Conservation (phyloP, 2,329 filamentous ascomycete species). For the Phaeophleospora eucalypticola region DNA sequence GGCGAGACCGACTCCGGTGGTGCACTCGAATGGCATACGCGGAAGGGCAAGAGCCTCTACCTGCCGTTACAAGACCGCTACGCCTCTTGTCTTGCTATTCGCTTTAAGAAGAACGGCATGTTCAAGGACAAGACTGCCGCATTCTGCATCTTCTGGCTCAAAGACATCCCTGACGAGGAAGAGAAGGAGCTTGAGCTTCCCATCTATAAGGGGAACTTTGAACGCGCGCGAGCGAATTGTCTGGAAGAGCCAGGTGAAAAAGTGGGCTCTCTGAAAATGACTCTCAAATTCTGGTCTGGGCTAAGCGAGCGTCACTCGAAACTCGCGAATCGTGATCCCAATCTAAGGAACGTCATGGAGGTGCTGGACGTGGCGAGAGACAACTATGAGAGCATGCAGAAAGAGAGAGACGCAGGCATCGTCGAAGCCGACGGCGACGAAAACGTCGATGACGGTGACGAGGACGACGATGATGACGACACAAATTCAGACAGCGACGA, state of each 20-base stretch:
- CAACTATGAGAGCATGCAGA: conserved; percentile 42
- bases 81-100: conserved; percentile 51
- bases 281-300: conserved; percentile 58
- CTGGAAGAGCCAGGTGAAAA: conserved; percentile 53
- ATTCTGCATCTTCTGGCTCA: conserved; percentile 64
- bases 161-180: conserved; percentile 66
- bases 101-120: conserved; percentile 53
- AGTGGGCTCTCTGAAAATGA: conserved; percentile 56
- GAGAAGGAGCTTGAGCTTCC: conserved; percentile 55
- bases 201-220: conserved; percentile 64
- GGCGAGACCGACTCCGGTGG: background rate
- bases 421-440: conserved; percentile 11
- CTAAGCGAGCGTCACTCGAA: conserved; percentile 56
- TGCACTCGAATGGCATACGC: conserved; percentile 48
- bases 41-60: conserved; percentile 43
- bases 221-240: conserved; percentile 50
- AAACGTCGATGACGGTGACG: conserved; percentile 17
- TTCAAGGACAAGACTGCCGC: conserved; percentile 53
- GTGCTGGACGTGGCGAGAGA: conserved; percentile 60
- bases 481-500: background rate
- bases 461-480: conserved; percentile 14
- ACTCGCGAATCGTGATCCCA: conserved; percentile 52
- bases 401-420: conserved; percentile 26
- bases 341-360: conserved; percentile 59
- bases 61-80: conserved; percentile 61